Percentiles rank a stretch among this genome's conserved stretches.
Conservation (phyloP, 177 flowering plant genomes). For the Vitis hybrid region DNA sequence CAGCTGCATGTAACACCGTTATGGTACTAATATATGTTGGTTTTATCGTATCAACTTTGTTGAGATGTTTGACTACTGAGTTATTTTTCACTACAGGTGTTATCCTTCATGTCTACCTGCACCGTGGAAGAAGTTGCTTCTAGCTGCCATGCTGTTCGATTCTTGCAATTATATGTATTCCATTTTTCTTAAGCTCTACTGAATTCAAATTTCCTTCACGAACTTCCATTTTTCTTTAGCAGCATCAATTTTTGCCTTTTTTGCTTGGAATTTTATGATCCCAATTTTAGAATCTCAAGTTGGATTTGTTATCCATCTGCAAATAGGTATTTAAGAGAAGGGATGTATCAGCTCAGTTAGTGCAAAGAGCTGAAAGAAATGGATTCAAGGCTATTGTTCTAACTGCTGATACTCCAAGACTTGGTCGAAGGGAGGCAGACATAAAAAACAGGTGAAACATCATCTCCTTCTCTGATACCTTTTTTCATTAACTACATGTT, state of each 20-base stretch:
- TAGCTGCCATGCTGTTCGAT: slow-evolving; percentile 70
- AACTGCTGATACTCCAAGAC: slow-evolving; percentile 74
- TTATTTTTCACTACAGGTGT: slow-evolving; percentile 34
- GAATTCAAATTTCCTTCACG: neutral
- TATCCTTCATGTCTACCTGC: slow-evolving; percentile 60
- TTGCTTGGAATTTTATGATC: no score
- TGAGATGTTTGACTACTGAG: no score
- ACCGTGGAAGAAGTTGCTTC: slow-evolving; percentile 86
- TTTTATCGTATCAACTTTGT: neutral
- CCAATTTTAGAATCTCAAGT: no score
- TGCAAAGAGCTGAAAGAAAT: slow-evolving; percentile 78
- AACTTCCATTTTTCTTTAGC: neutral
- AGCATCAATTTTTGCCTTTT: neutral
- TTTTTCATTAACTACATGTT: neutral
- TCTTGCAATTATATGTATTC: slow-evolving; percentile 79
- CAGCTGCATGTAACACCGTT: slow-evolving; percentile 64
- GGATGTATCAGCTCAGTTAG: slow-evolving; percentile 61
- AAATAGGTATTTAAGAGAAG: slow-evolving; percentile 64
- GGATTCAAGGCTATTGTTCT: slow-evolving; percentile 85
- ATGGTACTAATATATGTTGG: slow-evolving; percentile 44
- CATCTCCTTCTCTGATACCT: neutral
- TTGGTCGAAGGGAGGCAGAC: slow-evolving; percentile 88
- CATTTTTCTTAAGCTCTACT: neutral
- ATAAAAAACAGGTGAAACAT: slow-evolving; percentile 62
- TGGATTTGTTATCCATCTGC: neutral